Evolutionary conservation across 129 eudicot genomes (phyloP).

Genomic region (Flaveria bidentis): DNA sequence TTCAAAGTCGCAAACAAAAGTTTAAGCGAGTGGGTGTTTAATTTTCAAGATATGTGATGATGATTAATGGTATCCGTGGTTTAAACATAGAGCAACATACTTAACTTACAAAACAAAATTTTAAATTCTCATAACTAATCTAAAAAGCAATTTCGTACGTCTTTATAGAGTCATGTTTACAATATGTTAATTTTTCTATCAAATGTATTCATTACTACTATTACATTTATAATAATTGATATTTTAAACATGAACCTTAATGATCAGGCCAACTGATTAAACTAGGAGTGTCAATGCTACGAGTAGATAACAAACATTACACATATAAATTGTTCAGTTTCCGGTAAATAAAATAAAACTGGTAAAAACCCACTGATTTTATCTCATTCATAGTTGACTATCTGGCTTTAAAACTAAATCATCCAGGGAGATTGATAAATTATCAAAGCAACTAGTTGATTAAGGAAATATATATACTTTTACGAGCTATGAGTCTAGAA

Average conservation of each 20-base stretch:
- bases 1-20: constrained; percentile 5
- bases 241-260: too few species aligned
- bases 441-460: background rate
- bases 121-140: background rate
- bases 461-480: background rate
- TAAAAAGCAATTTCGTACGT: background rate
- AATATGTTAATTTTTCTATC: background rate
- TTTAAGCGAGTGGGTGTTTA: background rate
- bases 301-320: too few species aligned
- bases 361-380: too few species aligned
- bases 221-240: too few species aligned
- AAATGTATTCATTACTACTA: too few species aligned
- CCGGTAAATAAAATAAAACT: too few species aligned
- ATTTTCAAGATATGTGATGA: constrained; percentile 4
- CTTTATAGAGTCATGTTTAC: background rate
- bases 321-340: too few species aligned
- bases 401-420: too few species aligned
- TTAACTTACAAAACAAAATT: background rate
- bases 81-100: background rate
- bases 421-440: too few species aligned
- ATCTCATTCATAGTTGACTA: too few species aligned
- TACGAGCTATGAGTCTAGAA: background rate
- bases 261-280: too few species aligned
- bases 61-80: background rate
- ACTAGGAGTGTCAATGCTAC: too few species aligned